Evolutionary conservation across 345 rosid genomes (phyloP).

Genomic region (Gossypium anomalum): DNA sequence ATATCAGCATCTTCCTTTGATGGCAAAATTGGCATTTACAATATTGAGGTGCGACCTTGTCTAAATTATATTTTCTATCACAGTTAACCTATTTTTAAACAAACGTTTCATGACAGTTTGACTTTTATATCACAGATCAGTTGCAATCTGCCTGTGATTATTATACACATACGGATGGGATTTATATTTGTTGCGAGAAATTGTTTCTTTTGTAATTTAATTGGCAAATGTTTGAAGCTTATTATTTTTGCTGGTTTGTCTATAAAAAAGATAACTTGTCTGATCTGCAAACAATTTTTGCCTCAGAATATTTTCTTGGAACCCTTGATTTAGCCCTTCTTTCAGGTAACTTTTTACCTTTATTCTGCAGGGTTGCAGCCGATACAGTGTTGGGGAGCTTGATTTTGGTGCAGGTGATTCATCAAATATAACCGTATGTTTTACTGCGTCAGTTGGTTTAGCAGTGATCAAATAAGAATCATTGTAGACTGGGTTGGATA

Average conservation of each 20-base stretch:
- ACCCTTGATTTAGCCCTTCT: not conserved
- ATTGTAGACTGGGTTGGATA: not conserved
- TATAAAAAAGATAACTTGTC: not conserved
- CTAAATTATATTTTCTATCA: not conserved
- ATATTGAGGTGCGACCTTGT: conserved; percentile 63
- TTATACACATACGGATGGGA: not conserved
- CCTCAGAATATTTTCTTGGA: not conserved
- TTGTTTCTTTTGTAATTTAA: not conserved
- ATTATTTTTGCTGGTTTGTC: not conserved
- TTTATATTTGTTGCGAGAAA: not conserved
- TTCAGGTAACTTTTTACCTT: not conserved
- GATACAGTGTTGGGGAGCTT: conserved; percentile 46
- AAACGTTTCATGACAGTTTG: not conserved
- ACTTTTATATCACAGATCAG: not conserved
- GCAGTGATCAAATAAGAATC: not conserved
- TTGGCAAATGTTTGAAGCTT: not conserved
- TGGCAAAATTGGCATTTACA: conserved; percentile 90
- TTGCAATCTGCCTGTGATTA: not conserved
- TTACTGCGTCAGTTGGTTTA: conserved; percentile 4
- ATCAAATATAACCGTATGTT: not conserved
- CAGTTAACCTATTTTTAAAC: not conserved
- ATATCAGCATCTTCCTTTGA: conserved; percentile 97
- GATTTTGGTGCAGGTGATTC: conserved; percentile 61
- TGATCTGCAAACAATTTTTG: not conserved
- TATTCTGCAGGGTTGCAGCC: conserved; percentile 76